These are phyloP conservation scores for Santalum album DNA, from an alignment of 164 flowering plant species.

Conservation along the genomic window DNA sequence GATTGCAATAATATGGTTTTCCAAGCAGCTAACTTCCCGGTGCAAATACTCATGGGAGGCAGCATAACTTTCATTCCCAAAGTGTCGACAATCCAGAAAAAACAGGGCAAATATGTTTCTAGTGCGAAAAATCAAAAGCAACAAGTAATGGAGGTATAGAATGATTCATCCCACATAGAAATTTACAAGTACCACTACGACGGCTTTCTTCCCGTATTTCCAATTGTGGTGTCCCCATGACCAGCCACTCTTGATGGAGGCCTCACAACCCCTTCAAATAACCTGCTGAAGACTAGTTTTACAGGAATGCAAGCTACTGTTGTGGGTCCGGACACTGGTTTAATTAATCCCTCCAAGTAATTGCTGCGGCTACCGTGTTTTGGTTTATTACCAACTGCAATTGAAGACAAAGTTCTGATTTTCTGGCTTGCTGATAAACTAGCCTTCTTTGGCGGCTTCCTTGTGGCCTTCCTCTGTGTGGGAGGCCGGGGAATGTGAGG, in stretches of 20 bases:
- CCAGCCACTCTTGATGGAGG: conserved; percentile 40
- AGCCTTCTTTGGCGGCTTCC: conserved; percentile 45
- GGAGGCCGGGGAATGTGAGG: conserved; percentile 21
- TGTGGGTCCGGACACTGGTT: conserved; percentile 37
- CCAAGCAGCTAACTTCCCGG: no score
- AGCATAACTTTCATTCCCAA: no score
- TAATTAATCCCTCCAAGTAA: conserved; percentile 35
- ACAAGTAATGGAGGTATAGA: conserved; percentile 7
- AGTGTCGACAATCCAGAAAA: no score
- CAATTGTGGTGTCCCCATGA: conserved; percentile 21
- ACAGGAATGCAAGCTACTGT: conserved; percentile 83
- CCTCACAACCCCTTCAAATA: conserved; percentile 74
- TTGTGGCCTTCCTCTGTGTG: conserved; percentile 26
- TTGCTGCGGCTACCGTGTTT: conserved; percentile 14
- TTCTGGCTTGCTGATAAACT: conserved; percentile 54
- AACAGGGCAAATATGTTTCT: no score
- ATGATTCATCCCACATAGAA: conserved; percentile 19
- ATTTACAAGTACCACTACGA: conserved; percentile 27
- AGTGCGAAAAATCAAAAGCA: not conserved
- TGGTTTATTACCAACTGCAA: conserved; percentile 24
- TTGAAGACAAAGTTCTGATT: conserved; percentile 73
- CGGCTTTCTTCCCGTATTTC: conserved; percentile 24
- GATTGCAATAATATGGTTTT: no score
- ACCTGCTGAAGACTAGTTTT: conserved; percentile 80
- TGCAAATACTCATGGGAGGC: no score